Base-by-base conservation (phyloP, 164 flowering plant genomes). In the Kingdonia uniflora region DNA sequence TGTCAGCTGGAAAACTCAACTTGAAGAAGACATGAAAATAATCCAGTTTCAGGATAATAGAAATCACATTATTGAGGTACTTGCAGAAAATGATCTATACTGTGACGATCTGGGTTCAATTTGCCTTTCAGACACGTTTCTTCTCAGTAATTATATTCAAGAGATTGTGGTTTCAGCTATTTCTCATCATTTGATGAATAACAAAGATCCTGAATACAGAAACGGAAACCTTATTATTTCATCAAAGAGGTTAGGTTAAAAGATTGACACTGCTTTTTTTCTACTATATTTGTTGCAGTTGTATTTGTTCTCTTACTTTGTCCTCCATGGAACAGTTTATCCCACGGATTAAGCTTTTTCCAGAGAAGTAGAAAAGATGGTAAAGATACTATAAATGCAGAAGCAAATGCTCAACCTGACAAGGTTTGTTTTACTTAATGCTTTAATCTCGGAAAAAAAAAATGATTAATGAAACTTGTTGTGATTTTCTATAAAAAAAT, bases 101-200 rank as follows among this genome's bases (percentile, higher is more conserved):
- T 88, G 99, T 68, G 87, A 86, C 57, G 96, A 92, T 71, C 74
- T 92, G 19, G 87, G 75, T 51, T 78, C 95, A 11, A 67, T 88
- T 58, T 77, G 85, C 58, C 22, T 76, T 48, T 71, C 66, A 17
- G 99, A 92, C 64, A 80, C 95, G 10, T 56, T 74, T 71, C 72
- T 67, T 63, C 77, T 92, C 7, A 64, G 98, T 64, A 74, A 79
- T 44, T 78, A 80, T 58, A 84, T 92, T 24, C 91, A 92, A 70
- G 99, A 92, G 75, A 77, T 92, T 66, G 92, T 86, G 40, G 81
- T 92, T 1, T 88, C 97, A 1, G 99, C 99, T 19, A 67, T 92
- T 54, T 84, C 99, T 16, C 74, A 82, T 71, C 96, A 92, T 69
- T 69, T 88, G 67, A 92, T 81, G 94, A 86, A 80, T 49, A 87